Evolutionary conservation across 73 alveolate species (phyloP).

Genomic region (Stentor roeselii): DNA sequence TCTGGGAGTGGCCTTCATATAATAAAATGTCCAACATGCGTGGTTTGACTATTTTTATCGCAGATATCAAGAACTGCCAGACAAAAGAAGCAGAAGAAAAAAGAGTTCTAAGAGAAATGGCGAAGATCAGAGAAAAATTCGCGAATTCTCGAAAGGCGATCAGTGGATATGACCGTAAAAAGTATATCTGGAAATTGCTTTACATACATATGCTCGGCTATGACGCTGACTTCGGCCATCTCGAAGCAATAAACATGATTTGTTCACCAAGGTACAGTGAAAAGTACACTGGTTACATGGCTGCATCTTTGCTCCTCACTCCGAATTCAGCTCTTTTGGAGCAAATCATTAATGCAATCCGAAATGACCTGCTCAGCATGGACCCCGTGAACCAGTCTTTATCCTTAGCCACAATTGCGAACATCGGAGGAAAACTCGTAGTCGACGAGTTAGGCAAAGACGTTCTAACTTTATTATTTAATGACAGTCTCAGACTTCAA

Average conservation of each 20-base stretch:
- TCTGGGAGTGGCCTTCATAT: too few species aligned
- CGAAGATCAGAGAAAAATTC: constrained; percentile 94
- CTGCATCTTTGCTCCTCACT: constrained; percentile 89
- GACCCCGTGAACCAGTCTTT: constrained; percentile 89
- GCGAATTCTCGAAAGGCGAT: constrained; percentile 69
- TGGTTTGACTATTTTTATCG: constrained; percentile 95
- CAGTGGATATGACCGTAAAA: constrained; percentile 95
- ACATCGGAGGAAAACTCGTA: constrained; percentile 84
- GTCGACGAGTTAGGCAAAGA: constrained; percentile 72
- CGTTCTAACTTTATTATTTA: constrained; percentile 77
- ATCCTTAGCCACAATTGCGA: constrained; percentile 92
- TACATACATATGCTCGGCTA: constrained; percentile 93
- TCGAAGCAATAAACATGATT: constrained; percentile 88
- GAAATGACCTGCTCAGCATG: constrained; percentile 85
- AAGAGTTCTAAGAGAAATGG: constrained; percentile 95
- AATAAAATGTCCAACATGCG: constrained; percentile 72
- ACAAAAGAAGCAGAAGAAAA: constrained; percentile 95
- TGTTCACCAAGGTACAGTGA: constrained; percentile 92
- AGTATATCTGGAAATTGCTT: constrained; percentile 95
- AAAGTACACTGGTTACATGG: constrained; percentile 97
- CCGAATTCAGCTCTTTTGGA: constrained; percentile 77
- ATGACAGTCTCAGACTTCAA: constrained; percentile 72
- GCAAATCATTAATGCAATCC: constrained; percentile 83
- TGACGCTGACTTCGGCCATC: constrained; percentile 97
- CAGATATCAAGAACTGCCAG: constrained; percentile 94